A percentile compares a stretch with the other conserved stretches of the same genome.
Conservation (phyloP, 192 early-diverging fungal species). For the Coemansia sp. region DNA sequence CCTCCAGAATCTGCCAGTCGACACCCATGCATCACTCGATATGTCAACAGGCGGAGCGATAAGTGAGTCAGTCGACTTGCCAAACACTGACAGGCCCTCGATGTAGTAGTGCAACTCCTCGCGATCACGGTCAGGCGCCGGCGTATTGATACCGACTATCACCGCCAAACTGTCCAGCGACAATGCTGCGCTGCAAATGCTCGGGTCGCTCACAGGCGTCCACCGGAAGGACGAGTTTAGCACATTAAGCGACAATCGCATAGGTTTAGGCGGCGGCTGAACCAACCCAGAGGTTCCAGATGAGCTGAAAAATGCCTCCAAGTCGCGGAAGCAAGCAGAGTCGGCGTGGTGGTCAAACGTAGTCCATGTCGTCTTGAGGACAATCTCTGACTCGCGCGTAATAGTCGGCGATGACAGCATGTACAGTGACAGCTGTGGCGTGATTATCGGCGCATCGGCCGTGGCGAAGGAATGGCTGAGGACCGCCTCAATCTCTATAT, state of each 20-base stretch:
- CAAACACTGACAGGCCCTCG: conserved; percentile 48
- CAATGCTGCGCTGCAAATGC: conserved; percentile 38
- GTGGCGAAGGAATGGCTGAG: conserved; percentile 55
- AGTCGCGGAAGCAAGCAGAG: conserved; percentile 45
- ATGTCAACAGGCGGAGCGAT: conserved; percentile 26
- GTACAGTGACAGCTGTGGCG: conserved; percentile 54
- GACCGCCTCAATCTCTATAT: conserved; percentile 32
- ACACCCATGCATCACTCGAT: conserved; percentile 53
- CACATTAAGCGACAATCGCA: conserved; percentile 51
- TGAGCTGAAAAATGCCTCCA: conserved; percentile 54
- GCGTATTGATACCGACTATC: conserved; percentile 50
- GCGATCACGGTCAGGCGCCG: conserved; percentile 40
- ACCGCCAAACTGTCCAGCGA: conserved; percentile 53
- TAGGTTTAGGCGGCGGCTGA: conserved; percentile 56
- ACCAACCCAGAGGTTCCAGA: conserved; percentile 52
- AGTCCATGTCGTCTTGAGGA: conserved; percentile 52
- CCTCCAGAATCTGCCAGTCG: conserved; percentile 54
- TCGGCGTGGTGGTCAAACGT: conserved; percentile 47
- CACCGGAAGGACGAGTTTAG: conserved; percentile 53
- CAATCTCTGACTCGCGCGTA: conserved; percentile 48
- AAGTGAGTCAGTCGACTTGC: conserved; percentile 39
- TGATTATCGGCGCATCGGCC: conserved; percentile 42
- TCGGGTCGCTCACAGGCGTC: conserved; percentile 29
- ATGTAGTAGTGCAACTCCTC: conserved; percentile 56
- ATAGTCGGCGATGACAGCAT: conserved; percentile 53